phyloP scores from a whole-genome alignment of 2,329 filamentous ascomycete species.

The Fusarium heterosporum region DNA sequence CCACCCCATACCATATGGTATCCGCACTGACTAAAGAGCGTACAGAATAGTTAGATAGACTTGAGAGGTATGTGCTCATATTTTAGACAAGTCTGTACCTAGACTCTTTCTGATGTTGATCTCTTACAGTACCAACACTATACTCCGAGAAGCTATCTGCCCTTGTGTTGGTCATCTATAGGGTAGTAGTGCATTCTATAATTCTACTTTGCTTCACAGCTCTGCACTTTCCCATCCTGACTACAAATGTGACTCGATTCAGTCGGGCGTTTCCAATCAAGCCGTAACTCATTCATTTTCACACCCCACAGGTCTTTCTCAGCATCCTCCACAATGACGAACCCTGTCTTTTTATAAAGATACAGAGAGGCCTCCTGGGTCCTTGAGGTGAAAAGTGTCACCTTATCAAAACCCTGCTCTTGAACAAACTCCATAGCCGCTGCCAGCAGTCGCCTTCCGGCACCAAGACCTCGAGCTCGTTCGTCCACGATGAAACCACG shows the following conservation, averaged over 20 bases:
- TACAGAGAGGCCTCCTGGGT: constrained; percentile 9
- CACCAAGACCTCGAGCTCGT: constrained; percentile 20
- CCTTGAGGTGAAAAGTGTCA: constrained; percentile 10
- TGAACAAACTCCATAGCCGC: constrained; percentile 27
- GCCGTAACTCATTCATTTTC: constrained; percentile 21
- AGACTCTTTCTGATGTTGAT: too few relatives aligned
- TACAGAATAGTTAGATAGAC: too few relatives aligned
- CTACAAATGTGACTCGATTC: background rate
- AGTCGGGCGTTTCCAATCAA: constrained; percentile 16
- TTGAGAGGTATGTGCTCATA: too few relatives aligned
- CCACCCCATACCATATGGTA: too few relatives aligned
- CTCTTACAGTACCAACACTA: too few relatives aligned
- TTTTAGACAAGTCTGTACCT: too few relatives aligned
- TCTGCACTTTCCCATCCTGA: too few relatives aligned
- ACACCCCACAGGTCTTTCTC: constrained; percentile 32
- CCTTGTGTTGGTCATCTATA: too few relatives aligned
- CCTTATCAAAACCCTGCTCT: constrained; percentile 14
- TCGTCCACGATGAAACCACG: constrained; percentile 35
- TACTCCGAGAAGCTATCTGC: too few relatives aligned
- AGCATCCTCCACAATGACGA: constrained; percentile 6
- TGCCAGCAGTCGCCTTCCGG: constrained; percentile 14
- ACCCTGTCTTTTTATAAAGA: constrained; percentile 21
- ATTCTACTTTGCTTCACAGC: too few relatives aligned
- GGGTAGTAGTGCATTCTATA: too few relatives aligned
- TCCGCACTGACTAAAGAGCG: too few relatives aligned